Percentiles rank a stretch among this genome's conserved stretches.
phyloP scores from a whole-genome alignment of 1,284 basidiomycete genomes.

The Meripilus lineatus region DNA sequence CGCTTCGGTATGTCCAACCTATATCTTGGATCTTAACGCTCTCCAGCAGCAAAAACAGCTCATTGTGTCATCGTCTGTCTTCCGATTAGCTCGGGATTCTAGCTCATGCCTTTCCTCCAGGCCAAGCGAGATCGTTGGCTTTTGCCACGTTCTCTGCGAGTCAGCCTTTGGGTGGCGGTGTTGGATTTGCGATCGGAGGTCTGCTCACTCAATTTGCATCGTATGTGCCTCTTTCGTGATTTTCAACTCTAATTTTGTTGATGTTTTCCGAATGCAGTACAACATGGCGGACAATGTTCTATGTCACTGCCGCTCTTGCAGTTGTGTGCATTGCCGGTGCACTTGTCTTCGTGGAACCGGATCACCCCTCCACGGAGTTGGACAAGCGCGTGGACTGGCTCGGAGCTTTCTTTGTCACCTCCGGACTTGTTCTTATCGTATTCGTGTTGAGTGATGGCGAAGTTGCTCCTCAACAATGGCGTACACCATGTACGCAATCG shows the following conservation, averaged over 20 bases:
- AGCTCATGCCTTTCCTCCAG: constrained; percentile 69
- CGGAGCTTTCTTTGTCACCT: constrained; percentile 71
- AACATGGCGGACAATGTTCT: constrained; percentile 55
- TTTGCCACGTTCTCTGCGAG: constrained; percentile 79
- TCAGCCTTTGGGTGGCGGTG: constrained; percentile 71
- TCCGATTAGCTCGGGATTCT: constrained; percentile 64
- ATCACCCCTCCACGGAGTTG: constrained; percentile 37
- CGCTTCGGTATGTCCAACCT: constrained; percentile 46
- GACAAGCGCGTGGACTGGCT: constrained; percentile 79
- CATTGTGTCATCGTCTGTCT: constrained; percentile 4
- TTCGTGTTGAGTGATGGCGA: constrained; percentile 58
- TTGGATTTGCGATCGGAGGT: constrained; percentile 69
- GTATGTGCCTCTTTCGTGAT: constrained; percentile 24
- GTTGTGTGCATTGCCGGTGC: constrained; percentile 36
- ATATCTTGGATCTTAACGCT: too few species aligned
- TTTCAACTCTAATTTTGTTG: background rate
- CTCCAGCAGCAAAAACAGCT: too few species aligned
- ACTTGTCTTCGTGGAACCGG: constrained; percentile 38
- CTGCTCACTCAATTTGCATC: constrained; percentile 62
- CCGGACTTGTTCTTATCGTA: constrained; percentile 59
- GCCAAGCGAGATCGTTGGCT: constrained; percentile 60
- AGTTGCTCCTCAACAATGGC: constrained; percentile 61
- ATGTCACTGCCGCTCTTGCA: constrained; percentile 44
- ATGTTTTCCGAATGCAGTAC: constrained; percentile 17
- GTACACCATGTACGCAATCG: constrained; percentile 66